Evolutionary conservation across 2,329 filamentous ascomycete species (phyloP).

Genomic region (Erysiphe neolycopersici): DNA sequence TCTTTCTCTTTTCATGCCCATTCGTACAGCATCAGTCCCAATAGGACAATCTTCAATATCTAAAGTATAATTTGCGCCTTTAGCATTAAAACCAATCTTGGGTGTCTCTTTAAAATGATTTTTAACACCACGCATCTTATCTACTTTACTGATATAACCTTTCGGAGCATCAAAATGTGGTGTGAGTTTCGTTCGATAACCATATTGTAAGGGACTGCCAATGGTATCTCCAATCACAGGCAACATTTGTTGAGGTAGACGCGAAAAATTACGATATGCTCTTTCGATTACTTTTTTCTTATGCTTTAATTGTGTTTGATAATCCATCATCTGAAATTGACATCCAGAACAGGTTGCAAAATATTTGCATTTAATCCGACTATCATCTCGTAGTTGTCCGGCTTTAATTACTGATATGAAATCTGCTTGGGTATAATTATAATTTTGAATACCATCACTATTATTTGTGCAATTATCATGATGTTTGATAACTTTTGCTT

Average conservation of each 20-base stretch:
- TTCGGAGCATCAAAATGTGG: conserved; percentile 77
- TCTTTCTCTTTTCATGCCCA: conserved; percentile 58
- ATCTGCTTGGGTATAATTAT: conserved; percentile 45
- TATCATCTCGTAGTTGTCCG: conserved; percentile 50
- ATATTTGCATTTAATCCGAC: conserved; percentile 56
- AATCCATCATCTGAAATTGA: conserved; percentile 93
- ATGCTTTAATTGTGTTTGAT: conserved; percentile 57
- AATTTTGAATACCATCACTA: conserved; percentile 10
- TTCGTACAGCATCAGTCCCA: conserved; percentile 59
- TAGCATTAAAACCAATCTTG: conserved; percentile 70
- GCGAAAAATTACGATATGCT: conserved; percentile 76
- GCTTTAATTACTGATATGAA: conserved; percentile 52
- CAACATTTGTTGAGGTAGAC: conserved; percentile 46
- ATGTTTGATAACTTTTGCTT: conserved; percentile 56
- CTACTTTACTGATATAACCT: conserved; percentile 18
- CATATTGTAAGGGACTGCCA: conserved; percentile 70
- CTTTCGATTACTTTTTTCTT: conserved; percentile 76
- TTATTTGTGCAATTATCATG: conserved; percentile 21
- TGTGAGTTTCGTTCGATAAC: conserved; percentile 88
- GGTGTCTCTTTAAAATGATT: conserved; percentile 37
- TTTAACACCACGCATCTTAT: conserved; percentile 24
- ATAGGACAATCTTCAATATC: conserved; percentile 98
- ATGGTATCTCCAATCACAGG: conserved; percentile 64
- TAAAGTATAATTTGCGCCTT: conserved; percentile 52
- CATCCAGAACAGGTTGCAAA: conserved; percentile 74